Conservation (phyloP, 371 early-diverging fungal genomes). For the Haplosporangium sp. region DNA sequence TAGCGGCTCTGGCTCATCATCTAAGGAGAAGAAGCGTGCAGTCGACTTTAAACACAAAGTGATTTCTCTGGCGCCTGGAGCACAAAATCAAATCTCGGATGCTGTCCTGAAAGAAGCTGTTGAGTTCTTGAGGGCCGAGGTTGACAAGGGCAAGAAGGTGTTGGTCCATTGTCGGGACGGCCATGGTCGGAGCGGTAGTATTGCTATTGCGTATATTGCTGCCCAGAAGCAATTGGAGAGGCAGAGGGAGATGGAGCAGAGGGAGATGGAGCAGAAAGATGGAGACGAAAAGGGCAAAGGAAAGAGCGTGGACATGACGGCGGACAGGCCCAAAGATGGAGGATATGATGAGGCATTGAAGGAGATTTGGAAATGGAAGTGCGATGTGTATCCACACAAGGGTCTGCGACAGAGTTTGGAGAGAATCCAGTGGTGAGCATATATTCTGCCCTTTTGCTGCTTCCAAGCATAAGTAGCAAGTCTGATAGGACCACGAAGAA, state of each 20-base stretch:
- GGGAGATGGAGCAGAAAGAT: not conserved
- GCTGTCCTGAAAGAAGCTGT: conserved; percentile 39
- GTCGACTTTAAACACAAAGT: conserved; percentile 34
- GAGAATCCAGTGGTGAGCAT: conserved; percentile 27
- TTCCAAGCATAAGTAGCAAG: no score
- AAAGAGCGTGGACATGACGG: no score
- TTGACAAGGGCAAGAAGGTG: conserved; percentile 41
- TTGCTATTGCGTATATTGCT: conserved; percentile 40
- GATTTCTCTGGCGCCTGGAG: conserved; percentile 38
- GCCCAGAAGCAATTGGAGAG: conserved; percentile 14
- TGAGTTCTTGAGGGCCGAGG: conserved; percentile 24
- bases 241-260: not conserved
- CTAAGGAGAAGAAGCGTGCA: not conserved
- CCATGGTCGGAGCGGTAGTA: conserved; percentile 45
- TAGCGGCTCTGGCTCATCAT: not conserved
- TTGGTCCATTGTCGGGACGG: conserved; percentile 53
- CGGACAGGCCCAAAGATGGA: not conserved
- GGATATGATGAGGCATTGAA: conserved; percentile 29
- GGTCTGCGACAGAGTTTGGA: conserved; percentile 35
- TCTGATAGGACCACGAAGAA: no score
- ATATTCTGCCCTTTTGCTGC: not conserved
- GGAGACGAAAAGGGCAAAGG: no score
- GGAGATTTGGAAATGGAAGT: conserved; percentile 55
- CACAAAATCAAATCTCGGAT: conserved; percentile 38
- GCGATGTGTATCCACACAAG: conserved; percentile 53